phyloP scores from a whole-genome alignment of 306 rosid species.

The Casuarina equisetifolia region DNA sequence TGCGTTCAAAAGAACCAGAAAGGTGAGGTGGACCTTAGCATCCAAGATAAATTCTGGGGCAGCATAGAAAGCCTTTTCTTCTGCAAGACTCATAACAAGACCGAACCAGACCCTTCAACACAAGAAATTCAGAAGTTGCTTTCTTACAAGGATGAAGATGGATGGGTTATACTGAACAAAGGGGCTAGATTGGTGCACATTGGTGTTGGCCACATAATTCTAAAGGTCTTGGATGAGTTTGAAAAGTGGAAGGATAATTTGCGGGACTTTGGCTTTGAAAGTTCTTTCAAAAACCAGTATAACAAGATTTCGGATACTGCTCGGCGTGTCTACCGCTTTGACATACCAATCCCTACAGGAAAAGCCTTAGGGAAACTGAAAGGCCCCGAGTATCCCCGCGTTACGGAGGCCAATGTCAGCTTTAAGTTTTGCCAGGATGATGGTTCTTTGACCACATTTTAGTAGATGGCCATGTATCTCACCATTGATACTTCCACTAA shows the following conservation, averaged over 20 bases:
- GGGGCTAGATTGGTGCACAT: slow-evolving; percentile 26
- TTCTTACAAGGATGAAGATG: slow-evolving; percentile 38
- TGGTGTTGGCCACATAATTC: slow-evolving; percentile 25
- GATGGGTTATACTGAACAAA: slow-evolving; percentile 35
- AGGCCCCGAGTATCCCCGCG: neutral
- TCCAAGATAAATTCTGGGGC: neutral
- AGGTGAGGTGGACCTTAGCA: neutral
- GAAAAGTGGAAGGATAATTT: slow-evolving; percentile 1
- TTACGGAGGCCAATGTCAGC: neutral
- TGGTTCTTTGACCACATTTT: neutral
- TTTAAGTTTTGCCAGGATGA: neutral
- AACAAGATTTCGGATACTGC: neutral
- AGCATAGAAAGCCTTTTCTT: slow-evolving; percentile 54
- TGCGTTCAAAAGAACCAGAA: slow-evolving; percentile 36
- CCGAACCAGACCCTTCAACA: neutral
- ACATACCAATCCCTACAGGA: neutral
- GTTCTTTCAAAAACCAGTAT: slow-evolving; percentile 12
- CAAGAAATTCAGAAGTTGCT: slow-evolving; percentile 38
- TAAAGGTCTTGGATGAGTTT: slow-evolving; percentile 34
- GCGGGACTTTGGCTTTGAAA: slow-evolving; percentile 22
- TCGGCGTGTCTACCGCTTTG: neutral
- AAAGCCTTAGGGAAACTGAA: neutral
- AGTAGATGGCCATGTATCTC: neutral
- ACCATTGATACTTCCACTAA: slow-evolving; percentile 8
- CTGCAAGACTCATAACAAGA: slow-evolving; percentile 35